A percentile compares a stretch with the other conserved stretches of the same genome.
These are phyloP conservation scores for Tetracentron sinense DNA, from an alignment of 164 flowering plant genomes.

Conservation along the genomic window DNA sequence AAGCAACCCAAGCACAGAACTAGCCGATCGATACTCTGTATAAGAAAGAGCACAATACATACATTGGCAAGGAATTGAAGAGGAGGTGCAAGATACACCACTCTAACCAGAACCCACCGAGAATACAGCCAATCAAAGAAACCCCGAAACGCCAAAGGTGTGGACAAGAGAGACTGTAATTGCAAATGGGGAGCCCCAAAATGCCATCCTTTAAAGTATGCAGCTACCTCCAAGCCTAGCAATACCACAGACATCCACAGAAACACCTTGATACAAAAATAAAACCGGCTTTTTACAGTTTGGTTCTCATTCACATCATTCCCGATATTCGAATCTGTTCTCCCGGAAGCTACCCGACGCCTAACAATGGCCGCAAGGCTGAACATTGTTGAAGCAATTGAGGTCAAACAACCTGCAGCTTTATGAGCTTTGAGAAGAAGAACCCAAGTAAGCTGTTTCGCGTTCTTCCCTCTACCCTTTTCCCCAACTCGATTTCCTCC, in stretches of 20 bases:
- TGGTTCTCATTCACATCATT: constrained; percentile 34
- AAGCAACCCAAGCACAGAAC: constrained; percentile 84
- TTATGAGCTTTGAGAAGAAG: constrained; percentile 85
- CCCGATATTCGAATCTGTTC: constrained; percentile 51
- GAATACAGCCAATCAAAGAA: constrained; percentile 62
- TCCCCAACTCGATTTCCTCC: constrained; percentile 14
- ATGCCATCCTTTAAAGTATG: constrained; percentile 83
- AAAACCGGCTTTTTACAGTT: constrained; percentile 43
- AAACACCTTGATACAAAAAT: constrained; percentile 54
- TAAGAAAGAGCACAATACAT: constrained; percentile 68
- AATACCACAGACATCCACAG: constrained; percentile 59
- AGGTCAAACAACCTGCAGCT: constrained; percentile 90
- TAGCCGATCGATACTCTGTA: constrained; percentile 80
- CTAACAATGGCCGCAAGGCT: constrained; percentile 54
- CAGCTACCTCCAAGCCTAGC: constrained; percentile 68
- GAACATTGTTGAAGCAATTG: constrained; percentile 54
- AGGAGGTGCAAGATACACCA: constrained; percentile 85
- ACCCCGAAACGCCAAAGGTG: constrained; percentile 38
- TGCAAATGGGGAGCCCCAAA: constrained; percentile 47
- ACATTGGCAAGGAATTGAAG: constrained; percentile 74
- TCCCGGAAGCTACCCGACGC: constrained; percentile 70
- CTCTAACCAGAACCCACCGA: constrained; percentile 76
- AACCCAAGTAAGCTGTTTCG: constrained; percentile 96
- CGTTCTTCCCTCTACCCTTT: constrained; percentile 67
- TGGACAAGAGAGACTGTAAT: constrained; percentile 32